A percentile compares a stretch with the other conserved stretches of the same genome.
phyloP scores from a whole-genome alignment of 2,329 filamentous ascomycete genomes.

The Mariannaea elegans region DNA sequence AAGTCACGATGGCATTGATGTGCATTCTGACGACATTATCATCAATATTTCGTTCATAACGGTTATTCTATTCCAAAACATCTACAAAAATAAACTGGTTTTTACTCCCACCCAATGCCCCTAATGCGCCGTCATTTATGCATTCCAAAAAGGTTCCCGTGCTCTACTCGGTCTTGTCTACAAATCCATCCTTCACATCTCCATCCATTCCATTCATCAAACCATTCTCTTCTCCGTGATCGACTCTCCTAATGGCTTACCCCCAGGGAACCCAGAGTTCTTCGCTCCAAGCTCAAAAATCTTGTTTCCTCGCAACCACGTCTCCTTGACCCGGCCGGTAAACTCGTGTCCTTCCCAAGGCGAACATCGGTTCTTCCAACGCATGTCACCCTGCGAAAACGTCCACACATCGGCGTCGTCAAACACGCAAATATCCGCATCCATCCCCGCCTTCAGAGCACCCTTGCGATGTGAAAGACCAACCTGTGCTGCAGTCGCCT shows the following conservation, averaged over 20 bases:
- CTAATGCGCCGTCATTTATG: constrained; percentile 12
- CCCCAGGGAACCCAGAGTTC: constrained; percentile 60
- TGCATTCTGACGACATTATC: neutral
- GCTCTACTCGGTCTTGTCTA: neutral
- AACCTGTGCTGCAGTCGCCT: constrained; percentile 88
- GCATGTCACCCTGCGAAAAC: constrained; percentile 80
- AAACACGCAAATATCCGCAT: constrained; percentile 92
- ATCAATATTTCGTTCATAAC: neutral
- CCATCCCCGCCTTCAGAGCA: constrained; percentile 80
- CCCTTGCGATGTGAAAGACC: constrained; percentile 81
- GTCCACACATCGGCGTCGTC: constrained; percentile 84
- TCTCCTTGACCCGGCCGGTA: constrained; percentile 81
- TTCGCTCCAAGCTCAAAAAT: constrained; percentile 74
- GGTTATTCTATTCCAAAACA: no score
- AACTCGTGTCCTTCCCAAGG: constrained; percentile 87
- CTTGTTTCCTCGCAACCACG: constrained; percentile 80
- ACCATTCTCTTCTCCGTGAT: constrained; percentile 68
- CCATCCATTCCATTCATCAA: constrained; percentile 35
- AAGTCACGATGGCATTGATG: no score
- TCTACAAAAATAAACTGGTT: no score
- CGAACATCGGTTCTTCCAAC: constrained; percentile 92
- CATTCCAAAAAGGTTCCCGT: neutral
- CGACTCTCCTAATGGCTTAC: constrained; percentile 58
- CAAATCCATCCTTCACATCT: neutral
- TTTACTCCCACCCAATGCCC: neutral